Base-by-base conservation (phyloP, 2,329 filamentous ascomycete genomes). In the Basipetospora sp. region DNA sequence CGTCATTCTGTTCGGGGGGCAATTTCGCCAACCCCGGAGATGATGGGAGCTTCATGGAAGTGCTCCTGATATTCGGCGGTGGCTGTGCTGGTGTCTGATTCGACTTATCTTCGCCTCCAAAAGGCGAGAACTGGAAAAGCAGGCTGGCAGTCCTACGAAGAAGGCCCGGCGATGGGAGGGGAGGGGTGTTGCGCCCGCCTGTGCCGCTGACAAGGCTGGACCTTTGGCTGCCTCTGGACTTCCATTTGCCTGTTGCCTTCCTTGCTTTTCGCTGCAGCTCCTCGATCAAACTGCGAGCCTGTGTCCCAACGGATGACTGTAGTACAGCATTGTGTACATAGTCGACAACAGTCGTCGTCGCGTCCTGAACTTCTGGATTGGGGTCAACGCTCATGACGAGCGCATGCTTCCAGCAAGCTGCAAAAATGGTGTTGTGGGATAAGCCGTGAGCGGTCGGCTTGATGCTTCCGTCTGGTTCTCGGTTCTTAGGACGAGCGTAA, bases 401-500 rank as follows among this genome's bases (percentile, higher is more conserved):
- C 31, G 92, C 69, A 50, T 94, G 83, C 54, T 93, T 90, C 90
- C 90, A 98, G 44, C 92, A 80, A 1, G 87, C 82, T 20, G 87
- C 80, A 54, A 92, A 94, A 14, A 94, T 82, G 0, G 86, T 94
- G 51, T 93, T 90, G 45, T 83, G 77, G 10, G 87, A 85, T 9
- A 83, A 57, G 1, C 74, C 71, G 31, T 74, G 68, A 3, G 69
- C 64, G 3, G 62, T 52, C 18, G 64, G 59, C 50, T 72, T 73
- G 53, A 75, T 71, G 4, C 62, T 66, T 3, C 71, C 74, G 43
- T 78, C 70, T 11, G 57, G 51, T 48, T 72, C 67, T 38, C 71
- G 65, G 44, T 71, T 65, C 26, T 69, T 68, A 3, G 61, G 63
- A 16, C 70, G 61, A 31, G 67, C 65, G 48, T 77, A 77, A 48